Evolutionary conservation across 768 basidiomycete genomes (phyloP).

Genomic region (Phanerodontia chrysosporium): DNA sequence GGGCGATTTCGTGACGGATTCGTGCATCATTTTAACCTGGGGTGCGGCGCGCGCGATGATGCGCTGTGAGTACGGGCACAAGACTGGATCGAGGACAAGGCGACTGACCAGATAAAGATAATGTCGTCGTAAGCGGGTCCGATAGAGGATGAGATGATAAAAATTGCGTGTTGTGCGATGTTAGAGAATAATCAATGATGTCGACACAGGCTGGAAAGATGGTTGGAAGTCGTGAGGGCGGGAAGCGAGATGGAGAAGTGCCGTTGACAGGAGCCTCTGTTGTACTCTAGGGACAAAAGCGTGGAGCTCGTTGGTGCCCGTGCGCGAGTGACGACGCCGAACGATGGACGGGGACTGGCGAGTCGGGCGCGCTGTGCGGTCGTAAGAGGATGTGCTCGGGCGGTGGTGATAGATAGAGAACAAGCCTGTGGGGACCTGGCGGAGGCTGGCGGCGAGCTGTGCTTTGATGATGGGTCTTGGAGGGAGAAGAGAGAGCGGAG

Average conservation of each 20-base stretch:
- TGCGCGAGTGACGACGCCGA: slow-evolving; percentile 26
- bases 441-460: neutral
- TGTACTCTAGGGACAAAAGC: neutral
- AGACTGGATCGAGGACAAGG: neutral
- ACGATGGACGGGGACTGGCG: slow-evolving; percentile 5
- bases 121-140: slow-evolving; percentile 37
- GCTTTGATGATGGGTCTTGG: neutral
- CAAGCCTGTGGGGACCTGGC: slow-evolving; percentile 6
- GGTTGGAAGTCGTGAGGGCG: slow-evolving; percentile 28
- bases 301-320: neutral
- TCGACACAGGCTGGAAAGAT: slow-evolving; percentile 35
- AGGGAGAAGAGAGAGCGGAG: slow-evolving; percentile 34
- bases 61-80: slow-evolving; percentile 33
- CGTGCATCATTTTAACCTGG: slow-evolving; percentile 47
- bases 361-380: slow-evolving; percentile 6
- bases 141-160: slow-evolving; percentile 42
- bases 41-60: neutral
- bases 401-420: neutral
- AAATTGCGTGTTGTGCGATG: slow-evolving; percentile 37
- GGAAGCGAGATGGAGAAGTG: slow-evolving; percentile 44
- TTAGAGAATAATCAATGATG: slow-evolving; percentile 47
- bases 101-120: slow-evolving; percentile 48
- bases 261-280: slow-evolving; percentile 14
- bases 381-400: neutral
- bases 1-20: slow-evolving; percentile 54